Percentiles rank a stretch among this genome's conserved stretches.
Conservation (phyloP, 257 asterid species). For the Striga asiatica region DNA sequence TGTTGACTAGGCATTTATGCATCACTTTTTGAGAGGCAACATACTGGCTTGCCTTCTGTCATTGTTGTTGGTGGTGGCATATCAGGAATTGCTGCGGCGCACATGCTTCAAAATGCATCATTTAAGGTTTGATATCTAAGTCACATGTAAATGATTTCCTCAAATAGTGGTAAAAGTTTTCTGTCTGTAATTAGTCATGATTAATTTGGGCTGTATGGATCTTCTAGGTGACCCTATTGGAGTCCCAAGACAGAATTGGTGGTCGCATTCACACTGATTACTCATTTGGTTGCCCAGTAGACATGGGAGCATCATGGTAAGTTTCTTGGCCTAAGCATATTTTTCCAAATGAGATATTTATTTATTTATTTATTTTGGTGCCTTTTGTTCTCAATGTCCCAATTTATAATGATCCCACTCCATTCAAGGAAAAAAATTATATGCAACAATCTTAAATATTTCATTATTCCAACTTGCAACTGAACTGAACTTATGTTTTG, state of each 20-base stretch:
- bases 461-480: not conserved
- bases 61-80: slow-evolving; percentile 96
- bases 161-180: not conserved
- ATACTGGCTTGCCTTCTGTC: slow-evolving; percentile 51
- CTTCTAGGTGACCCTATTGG: slow-evolving; percentile 73
- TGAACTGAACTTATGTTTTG: not conserved
- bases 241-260: slow-evolving; percentile 86
- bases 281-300: slow-evolving; percentile 94
- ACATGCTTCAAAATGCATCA: slow-evolving; percentile 70
- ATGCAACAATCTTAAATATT: too few relatives aligned
- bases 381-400: not conserved
- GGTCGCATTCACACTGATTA: slow-evolving; percentile 92
- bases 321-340: slow-evolving; percentile 12
- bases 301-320: slow-evolving; percentile 99
- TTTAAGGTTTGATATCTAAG: slow-evolving; percentile 43
- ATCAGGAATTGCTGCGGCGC: slow-evolving; percentile 95
- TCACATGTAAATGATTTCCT: not conserved
- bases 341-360: not conserved
- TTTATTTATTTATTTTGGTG: slow-evolving; percentile 3
- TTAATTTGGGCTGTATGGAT: slow-evolving; percentile 9
- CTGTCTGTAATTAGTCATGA: not conserved
- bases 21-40: slow-evolving; percentile 42
- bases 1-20: slow-evolving; percentile 37
- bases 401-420: too few relatives aligned
- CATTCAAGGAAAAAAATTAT: too few relatives aligned